Conservation (phyloP, 139 green algal genomes). For the Chara braunii region DNA sequence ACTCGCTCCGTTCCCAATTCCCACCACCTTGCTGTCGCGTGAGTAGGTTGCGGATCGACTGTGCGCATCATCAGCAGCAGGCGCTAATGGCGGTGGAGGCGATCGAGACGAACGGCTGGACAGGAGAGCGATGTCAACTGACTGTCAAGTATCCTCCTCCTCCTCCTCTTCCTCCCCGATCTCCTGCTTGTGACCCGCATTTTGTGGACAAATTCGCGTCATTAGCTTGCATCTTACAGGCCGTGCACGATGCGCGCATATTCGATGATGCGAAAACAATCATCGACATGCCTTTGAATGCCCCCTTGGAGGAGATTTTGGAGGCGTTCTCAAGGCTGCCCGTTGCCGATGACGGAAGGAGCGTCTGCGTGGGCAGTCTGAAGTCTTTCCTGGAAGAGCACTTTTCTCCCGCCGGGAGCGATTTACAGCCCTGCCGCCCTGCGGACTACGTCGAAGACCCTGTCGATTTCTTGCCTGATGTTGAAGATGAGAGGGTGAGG, state of each 20-base stretch:
- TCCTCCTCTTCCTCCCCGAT: too few species aligned
- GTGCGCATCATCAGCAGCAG: too few species aligned
- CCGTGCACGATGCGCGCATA: constrained; percentile 3
- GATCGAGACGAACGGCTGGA: too few species aligned
- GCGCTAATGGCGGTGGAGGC: too few species aligned
- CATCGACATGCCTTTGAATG: constrained; percentile 30
- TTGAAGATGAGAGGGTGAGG: not conserved
- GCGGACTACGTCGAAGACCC: constrained; percentile 15
- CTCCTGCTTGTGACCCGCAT: too few species aligned
- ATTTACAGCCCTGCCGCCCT: constrained; percentile 5
- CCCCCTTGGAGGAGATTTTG: not conserved
- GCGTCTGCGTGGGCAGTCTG: constrained; percentile 1
- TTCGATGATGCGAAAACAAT: constrained; percentile 31
- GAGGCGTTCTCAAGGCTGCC: constrained; percentile 8
- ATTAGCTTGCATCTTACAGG: not conserved
- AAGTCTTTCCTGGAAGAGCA: constrained; percentile 4
- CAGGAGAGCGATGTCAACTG: too few species aligned
- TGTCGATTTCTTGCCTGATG: constrained; percentile 14
- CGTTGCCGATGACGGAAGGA: not conserved
- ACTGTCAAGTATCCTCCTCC: too few species aligned
- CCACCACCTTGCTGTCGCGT: too few species aligned
- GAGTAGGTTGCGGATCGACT: too few species aligned
- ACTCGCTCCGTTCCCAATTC: too few species aligned
- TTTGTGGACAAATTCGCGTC: too few species aligned
- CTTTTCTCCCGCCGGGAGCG: constrained; percentile 13